These are phyloP conservation scores for Cinnamomum micranthum DNA, from an alignment of 164 flowering plant genomes.

Conservation along the genomic window DNA sequence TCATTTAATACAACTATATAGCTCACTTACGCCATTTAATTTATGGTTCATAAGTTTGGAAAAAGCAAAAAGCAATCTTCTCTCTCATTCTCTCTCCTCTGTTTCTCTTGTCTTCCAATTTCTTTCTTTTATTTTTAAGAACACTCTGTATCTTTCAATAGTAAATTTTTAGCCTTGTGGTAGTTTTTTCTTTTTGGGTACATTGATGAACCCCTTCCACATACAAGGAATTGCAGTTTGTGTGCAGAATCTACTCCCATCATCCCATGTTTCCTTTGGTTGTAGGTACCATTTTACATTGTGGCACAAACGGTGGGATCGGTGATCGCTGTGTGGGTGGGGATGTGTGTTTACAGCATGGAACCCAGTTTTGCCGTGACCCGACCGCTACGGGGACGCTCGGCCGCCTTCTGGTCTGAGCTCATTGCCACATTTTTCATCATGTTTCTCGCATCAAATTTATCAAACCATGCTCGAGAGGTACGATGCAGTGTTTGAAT, in stretches of 20 bases:
- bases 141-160: too few relatives aligned
- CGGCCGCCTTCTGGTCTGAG: constrained; percentile 71
- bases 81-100: too few relatives aligned
- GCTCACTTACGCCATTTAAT: too few relatives aligned
- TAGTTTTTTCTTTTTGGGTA: too few relatives aligned
- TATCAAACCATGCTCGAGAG: constrained; percentile 30
- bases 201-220: too few relatives aligned
- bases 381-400: constrained; percentile 40
- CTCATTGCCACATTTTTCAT: constrained; percentile 60
- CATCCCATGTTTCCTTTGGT: neutral
- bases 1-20: too few relatives aligned
- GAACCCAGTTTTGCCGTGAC: constrained; percentile 49
- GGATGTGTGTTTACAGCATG: constrained; percentile 44
- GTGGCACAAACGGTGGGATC: constrained; percentile 64
- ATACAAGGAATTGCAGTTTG: too few relatives aligned
- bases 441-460: constrained; percentile 53
- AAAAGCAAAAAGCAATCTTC: neutral
- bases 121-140: too few relatives aligned
- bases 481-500: constrained; percentile 14
- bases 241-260: too few relatives aligned
- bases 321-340: constrained; percentile 46
- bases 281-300: constrained; percentile 67
- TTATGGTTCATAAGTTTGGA: neutral
- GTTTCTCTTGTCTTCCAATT: too few relatives aligned
- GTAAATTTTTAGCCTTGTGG: too few relatives aligned